phyloP scores from a whole-genome alignment of 1,284 basidiomycete genomes.

The Pyrrhoderma lamaoense region DNA sequence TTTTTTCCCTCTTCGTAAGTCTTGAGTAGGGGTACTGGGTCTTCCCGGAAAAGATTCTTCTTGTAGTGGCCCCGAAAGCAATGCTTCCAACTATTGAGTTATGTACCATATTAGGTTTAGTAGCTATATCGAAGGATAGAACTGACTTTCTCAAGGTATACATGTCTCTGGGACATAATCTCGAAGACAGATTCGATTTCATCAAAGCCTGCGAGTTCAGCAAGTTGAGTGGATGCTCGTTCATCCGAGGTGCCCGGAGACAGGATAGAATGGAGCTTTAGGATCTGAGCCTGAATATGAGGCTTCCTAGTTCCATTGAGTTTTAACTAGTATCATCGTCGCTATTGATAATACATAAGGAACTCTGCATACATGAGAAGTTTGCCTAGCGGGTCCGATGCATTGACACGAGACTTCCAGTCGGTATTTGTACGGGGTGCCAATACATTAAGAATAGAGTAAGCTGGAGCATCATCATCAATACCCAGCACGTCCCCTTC shows the following conservation, averaged over 20 bases:
- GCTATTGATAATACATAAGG: slow-evolving; percentile 13
- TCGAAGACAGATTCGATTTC: slow-evolving; percentile 65
- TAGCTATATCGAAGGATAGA: background rate
- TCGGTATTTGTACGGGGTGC: background rate
- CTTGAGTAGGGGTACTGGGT: slow-evolving; percentile 8
- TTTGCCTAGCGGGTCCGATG: slow-evolving; percentile 18
- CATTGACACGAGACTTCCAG: background rate
- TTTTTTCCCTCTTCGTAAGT: slow-evolving; percentile 22
- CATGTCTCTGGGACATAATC: slow-evolving; percentile 19
- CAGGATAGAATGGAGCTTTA: slow-evolving; percentile 27
- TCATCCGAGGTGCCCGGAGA: slow-evolving; percentile 43
- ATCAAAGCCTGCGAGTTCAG: slow-evolving; percentile 84
- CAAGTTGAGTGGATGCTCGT: slow-evolving; percentile 71
- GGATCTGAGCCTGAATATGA: slow-evolving; percentile 26
- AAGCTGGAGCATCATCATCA: slow-evolving; percentile 20
- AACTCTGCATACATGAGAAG: slow-evolving; percentile 29
- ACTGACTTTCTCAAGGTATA: slow-evolving; percentile 4
- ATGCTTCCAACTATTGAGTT: slow-evolving; percentile 4
- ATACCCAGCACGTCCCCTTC: slow-evolving; percentile 6
- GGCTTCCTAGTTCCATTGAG: slow-evolving; percentile 26
- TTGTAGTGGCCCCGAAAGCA: slow-evolving; percentile 1
- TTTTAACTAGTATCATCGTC: slow-evolving; percentile 5
- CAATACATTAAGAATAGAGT: slow-evolving; percentile 26
- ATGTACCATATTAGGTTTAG: too few relatives aligned
- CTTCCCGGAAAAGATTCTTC: slow-evolving; percentile 11